Evolutionary conservation across 257 asterid species (phyloP).

Genomic region (Gynochthodes officinalis): DNA sequence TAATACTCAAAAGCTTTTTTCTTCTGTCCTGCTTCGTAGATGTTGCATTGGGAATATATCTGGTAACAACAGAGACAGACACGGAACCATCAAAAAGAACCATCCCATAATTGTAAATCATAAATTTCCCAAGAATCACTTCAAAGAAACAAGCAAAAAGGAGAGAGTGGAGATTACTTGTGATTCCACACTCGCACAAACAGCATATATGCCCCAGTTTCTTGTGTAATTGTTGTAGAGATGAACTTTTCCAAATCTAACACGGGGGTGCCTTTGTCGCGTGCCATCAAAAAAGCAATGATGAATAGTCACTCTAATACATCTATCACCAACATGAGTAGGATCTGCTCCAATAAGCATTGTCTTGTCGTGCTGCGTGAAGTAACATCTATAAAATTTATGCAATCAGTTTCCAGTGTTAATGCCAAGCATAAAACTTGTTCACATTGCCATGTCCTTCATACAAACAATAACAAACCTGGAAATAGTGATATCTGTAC

Average conservation of each 20-base stretch:
- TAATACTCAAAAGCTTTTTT: constrained; percentile 81
- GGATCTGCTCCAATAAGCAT: constrained; percentile 96
- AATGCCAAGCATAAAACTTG: neutral
- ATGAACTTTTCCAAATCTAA: constrained; percentile 90
- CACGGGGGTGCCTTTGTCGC: constrained; percentile 82
- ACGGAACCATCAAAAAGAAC: constrained; percentile 9
- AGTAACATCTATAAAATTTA: constrained; percentile 57
- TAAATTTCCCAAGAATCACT: neutral
- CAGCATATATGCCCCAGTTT: constrained; percentile 83
- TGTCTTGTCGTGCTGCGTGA: constrained; percentile 76
- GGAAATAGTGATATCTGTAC: constrained; percentile 88
- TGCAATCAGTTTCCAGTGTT: constrained; percentile 17
- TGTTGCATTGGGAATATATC: constrained; percentile 85
- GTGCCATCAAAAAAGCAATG: constrained; percentile 96
- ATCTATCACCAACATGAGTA: constrained; percentile 68
- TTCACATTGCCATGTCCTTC: neutral
- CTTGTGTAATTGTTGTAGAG: constrained; percentile 86
- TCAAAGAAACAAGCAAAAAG: neutral
- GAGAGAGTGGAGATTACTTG: constrained; percentile 45
- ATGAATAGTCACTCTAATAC: constrained; percentile 88
- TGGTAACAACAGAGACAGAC: constrained; percentile 19
- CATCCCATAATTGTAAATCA: neutral
- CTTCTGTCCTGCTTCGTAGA: constrained; percentile 79
- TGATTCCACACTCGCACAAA: constrained; percentile 96
- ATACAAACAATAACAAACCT: constrained; percentile 38